These are phyloP conservation scores for Pharnaceum exiguum DNA, from an alignment of 148 eudicot genomes.

Conservation along the genomic window DNA sequence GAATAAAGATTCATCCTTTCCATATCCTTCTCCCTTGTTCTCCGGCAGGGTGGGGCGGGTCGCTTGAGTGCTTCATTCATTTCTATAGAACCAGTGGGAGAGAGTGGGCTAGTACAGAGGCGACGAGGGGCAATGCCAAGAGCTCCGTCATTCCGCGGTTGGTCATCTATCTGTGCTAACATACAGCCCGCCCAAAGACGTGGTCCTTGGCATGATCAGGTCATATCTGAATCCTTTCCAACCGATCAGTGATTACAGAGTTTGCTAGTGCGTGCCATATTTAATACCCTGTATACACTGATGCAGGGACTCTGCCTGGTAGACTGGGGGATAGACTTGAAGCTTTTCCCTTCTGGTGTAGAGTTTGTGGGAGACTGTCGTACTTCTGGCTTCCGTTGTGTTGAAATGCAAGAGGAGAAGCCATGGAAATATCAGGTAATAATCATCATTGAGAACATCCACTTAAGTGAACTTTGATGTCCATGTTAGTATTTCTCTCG, in stretches of 20 bases:
- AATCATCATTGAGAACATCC: no score
- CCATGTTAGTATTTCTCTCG: background rate
- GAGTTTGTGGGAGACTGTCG: constrained; percentile 73
- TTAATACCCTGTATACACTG: constrained; percentile 7
- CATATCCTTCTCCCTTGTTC: no score
- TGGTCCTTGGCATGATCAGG: constrained; percentile 96
- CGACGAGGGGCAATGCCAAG: no score
- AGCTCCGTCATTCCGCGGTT: no score
- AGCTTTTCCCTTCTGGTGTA: constrained; percentile 49
- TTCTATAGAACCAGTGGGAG: no score
- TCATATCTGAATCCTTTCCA: constrained; percentile 14
- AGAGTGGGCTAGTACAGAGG: no score
- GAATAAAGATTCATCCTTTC: no score
- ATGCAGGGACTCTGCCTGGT: constrained; percentile 92
- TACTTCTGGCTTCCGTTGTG: constrained; percentile 89
- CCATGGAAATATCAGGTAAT: constrained; percentile 94
- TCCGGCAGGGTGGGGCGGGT: no score
- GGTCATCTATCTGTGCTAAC: no score
- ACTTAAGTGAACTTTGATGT: no score
- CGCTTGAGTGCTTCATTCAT: no score
- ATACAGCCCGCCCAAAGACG: constrained; percentile 30
- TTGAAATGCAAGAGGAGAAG: constrained; percentile 83
- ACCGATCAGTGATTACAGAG: background rate
- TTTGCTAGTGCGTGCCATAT: background rate
- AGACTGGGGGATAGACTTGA: constrained; percentile 95